Evolutionary conservation across 2,329 filamentous ascomycete species (phyloP), one percentile per base, ranked within the genome.

Genomic region (Apiospora sp.): DNA sequence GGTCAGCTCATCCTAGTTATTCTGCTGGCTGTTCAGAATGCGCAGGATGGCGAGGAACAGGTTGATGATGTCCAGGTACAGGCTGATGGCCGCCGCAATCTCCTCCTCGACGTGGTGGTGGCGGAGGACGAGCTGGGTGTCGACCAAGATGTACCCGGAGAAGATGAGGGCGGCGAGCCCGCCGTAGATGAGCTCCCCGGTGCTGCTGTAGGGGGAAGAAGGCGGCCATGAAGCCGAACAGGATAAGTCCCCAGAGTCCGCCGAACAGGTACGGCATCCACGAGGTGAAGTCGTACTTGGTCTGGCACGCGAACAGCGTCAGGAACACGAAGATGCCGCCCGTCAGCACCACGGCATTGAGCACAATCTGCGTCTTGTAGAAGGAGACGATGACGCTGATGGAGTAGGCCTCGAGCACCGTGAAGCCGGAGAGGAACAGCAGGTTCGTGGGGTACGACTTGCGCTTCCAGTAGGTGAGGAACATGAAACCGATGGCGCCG

Each of bases 71-170:
- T 98, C 96, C 69, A 99, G 89, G 82, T 99, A 99, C 68, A 99
- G 88, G 81, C 94, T 96, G 83, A 99, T 98, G 13, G 94, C 92
- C 69, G 96, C 96, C 8, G 95, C 95, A 81, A 98, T 98, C 87
- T 98, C 95, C 88, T 98, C 96, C 85, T 99, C 96, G 70, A 98
- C 94, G 80, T 98, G 96, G 84, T 98, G 96, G 83, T 98, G 94
- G 80, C 95, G 91, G 90, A 99, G 93, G 74, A 99, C 91, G 78
- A 99, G 86, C 87, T 99, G 96, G 0, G 96, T 99, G 81, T 99
- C 96, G 67, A 98, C 94, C 67, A 99, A 88, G 74, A 99, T 97
- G 84, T 99, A 99, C 10, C 88, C 96, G 68, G 92, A 95, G 87
- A 99, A 99, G 80, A 99, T 90, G 67, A 99, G 85, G 3, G 96